Evolutionary conservation across 2,329 filamentous ascomycete species (phyloP).

Genomic region (Xylariomycetidae sp.): DNA sequence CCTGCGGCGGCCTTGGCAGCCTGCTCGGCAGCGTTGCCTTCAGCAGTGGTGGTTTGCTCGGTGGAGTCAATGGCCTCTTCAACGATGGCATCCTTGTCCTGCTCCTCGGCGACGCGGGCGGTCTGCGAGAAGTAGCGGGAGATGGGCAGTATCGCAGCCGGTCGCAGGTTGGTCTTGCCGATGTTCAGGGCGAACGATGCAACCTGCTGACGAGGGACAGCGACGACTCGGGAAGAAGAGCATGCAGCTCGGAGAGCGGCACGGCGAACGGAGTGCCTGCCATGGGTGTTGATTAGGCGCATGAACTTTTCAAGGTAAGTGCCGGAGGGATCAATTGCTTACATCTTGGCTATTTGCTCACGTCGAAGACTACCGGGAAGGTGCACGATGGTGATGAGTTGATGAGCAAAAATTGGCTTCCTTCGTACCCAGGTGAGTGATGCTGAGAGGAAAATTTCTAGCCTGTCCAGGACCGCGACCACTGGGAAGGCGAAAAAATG

Average conservation of each 20-base stretch:
- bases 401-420: constrained; percentile 1
- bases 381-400: neutral
- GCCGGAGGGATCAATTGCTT: constrained; percentile 5
- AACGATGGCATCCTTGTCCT: constrained; percentile 2
- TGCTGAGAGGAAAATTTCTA: too few species aligned
- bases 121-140: constrained; percentile 27
- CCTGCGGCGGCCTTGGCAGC: neutral
- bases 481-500: too few species aligned
- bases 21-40: neutral
- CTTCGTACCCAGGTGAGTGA: too few species aligned
- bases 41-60: neutral
- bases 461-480: too few species aligned
- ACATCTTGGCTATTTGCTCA: constrained; percentile 20
- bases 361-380: too few species aligned
- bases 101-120: constrained; percentile 14
- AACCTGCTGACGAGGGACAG: constrained; percentile 24
- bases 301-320: too few species aligned
- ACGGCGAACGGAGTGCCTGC: constrained; percentile 27
- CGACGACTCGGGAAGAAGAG: constrained; percentile 19
- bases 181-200: constrained; percentile 21
- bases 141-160: constrained; percentile 14
- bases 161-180: constrained; percentile 18
- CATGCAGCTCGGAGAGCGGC: constrained; percentile 25
- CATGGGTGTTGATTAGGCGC: constrained; percentile 11
- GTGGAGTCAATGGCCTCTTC: constrained; percentile 6